phyloP scores from a whole-genome alignment of 805 yeast genomes.

The Saccharomycopsis fodiens region DNA sequence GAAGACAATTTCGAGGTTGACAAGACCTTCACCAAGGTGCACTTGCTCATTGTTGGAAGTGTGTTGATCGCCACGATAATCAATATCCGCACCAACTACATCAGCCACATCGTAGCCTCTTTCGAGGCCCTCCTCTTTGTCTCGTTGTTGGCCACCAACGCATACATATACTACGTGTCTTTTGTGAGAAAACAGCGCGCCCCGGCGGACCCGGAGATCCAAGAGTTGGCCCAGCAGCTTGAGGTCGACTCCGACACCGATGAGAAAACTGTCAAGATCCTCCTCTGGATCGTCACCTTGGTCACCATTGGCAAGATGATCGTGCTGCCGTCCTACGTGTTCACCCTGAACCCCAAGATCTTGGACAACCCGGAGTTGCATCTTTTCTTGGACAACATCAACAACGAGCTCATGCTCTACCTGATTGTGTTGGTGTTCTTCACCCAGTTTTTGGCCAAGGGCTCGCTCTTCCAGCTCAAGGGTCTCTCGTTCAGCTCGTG shows the following conservation, averaged over 20 bases:
- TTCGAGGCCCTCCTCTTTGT: constrained; percentile 15
- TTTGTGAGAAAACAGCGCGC: constrained; percentile 11
- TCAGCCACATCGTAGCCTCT: constrained; percentile 10
- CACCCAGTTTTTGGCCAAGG: constrained; percentile 11
- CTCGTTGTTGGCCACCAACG: constrained; percentile 1
- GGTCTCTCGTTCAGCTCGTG: constrained; percentile 7
- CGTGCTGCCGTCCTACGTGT: constrained; percentile 17
- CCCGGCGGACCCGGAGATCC: neutral
- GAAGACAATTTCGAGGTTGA: constrained; percentile 16
- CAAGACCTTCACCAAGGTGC: constrained; percentile 12
- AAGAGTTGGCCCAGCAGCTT: neutral
- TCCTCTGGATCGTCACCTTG: constrained; percentile 18
- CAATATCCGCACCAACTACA: constrained; percentile 18
- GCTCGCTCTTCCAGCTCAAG: constrained; percentile 12
- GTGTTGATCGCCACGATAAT: constrained; percentile 9
- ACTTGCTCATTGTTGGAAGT: constrained; percentile 8
- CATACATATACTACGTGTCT: constrained; percentile 9
- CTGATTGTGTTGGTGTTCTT: constrained; percentile 17
- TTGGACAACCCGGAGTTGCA: constrained; percentile 16
- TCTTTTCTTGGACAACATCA: constrained; percentile 18
- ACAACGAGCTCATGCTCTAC: constrained; percentile 17
- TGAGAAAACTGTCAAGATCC: constrained; percentile 18
- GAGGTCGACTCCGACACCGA: neutral
- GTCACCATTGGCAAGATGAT: constrained; percentile 20
- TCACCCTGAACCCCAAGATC: constrained; percentile 14